Percentiles rank a stretch among this genome's conserved stretches.
phyloP scores from a whole-genome alignment of 164 flowering plant species.

The Vitis riparia region DNA sequence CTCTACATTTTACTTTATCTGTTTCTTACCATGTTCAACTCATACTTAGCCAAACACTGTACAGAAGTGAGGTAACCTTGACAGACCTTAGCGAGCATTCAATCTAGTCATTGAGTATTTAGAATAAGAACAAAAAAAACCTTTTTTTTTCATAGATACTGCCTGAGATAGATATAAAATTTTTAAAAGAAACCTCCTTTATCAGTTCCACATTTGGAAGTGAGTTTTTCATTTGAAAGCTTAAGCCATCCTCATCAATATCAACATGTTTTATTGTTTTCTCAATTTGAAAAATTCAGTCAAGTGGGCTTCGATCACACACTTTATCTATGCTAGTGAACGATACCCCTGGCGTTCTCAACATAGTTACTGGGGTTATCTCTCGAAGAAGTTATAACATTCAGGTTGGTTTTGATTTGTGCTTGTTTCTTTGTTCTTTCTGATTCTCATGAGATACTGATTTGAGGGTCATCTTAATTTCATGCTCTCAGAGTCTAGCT shows the following conservation, averaged over 20 bases:
- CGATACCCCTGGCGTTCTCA: conserved; percentile 92
- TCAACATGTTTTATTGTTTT: neutral
- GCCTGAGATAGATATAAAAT: too few relatives aligned
- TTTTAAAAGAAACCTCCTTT: too few relatives aligned
- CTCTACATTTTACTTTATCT: neutral
- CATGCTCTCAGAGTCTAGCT: conserved; percentile 77
- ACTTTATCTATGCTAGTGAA: conserved; percentile 88
- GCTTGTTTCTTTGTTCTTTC: neutral
- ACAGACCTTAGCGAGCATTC: too few relatives aligned
- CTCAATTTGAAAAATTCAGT: conserved; percentile 38
- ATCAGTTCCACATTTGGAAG: too few relatives aligned
- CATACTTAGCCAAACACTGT: too few relatives aligned
- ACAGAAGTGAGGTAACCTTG: too few relatives aligned
- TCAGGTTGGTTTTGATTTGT: conserved; percentile 53
- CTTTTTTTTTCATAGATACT: too few relatives aligned
- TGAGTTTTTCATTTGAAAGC: too few relatives aligned
- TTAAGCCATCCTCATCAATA: too few relatives aligned
- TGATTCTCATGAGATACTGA: too few relatives aligned
- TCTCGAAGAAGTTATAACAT: conserved; percentile 93
- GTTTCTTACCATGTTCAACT: neutral
- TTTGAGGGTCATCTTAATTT: neutral
- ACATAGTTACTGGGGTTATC: conserved; percentile 83
- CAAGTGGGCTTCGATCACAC: conserved; percentile 84
- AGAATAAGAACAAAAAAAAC: too few relatives aligned
- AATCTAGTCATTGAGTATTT: too few relatives aligned